These are phyloP conservation scores for Amborella trichopoda DNA, from an alignment of 164 flowering plant species.

Conservation along the genomic window DNA sequence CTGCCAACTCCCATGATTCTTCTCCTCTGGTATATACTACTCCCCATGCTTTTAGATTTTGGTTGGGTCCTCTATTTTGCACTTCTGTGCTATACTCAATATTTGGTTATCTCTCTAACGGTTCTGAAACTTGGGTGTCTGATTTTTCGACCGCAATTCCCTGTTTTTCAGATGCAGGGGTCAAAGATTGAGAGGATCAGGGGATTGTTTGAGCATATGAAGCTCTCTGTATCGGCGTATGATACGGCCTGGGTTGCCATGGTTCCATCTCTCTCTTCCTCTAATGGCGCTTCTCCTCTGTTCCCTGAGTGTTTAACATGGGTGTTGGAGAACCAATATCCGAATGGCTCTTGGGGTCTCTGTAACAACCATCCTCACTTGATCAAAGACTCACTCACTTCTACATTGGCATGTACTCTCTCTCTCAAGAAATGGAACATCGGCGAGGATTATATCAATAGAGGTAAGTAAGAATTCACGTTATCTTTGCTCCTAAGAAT, in stretches of 20 bases:
- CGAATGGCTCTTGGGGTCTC: conserved; percentile 83
- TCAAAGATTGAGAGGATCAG: conserved; percentile 28
- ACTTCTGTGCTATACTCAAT: too few relatives aligned
- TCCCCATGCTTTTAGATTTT: too few relatives aligned
- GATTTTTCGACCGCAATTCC: too few relatives aligned
- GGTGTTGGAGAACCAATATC: conserved; percentile 64
- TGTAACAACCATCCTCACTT: conserved; percentile 27
- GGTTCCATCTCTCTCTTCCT: conserved; percentile 57
- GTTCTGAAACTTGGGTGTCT: too few relatives aligned
- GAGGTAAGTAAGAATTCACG: conserved; percentile 42
- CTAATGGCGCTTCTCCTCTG: conserved; percentile 22
- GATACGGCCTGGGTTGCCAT: conserved; percentile 99
- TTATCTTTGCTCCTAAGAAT: neutral
- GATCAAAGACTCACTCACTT: conserved; percentile 50
- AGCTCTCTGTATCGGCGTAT: conserved; percentile 70
- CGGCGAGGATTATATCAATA: conserved; percentile 58
- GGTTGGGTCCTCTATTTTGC: too few relatives aligned
- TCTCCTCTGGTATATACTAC: too few relatives aligned
- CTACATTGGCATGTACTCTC: conserved; percentile 75
- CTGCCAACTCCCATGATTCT: too few relatives aligned
- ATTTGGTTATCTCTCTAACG: too few relatives aligned
- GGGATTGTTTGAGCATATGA: conserved; percentile 40
- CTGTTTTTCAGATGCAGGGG: conserved; percentile 1
- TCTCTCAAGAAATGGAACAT: conserved; percentile 68
- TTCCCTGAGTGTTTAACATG: conserved; percentile 67